These are phyloP conservation scores for Aspergillus vadensis DNA, from an alignment of 2,329 filamentous ascomycete species.

Conservation along the genomic window DNA sequence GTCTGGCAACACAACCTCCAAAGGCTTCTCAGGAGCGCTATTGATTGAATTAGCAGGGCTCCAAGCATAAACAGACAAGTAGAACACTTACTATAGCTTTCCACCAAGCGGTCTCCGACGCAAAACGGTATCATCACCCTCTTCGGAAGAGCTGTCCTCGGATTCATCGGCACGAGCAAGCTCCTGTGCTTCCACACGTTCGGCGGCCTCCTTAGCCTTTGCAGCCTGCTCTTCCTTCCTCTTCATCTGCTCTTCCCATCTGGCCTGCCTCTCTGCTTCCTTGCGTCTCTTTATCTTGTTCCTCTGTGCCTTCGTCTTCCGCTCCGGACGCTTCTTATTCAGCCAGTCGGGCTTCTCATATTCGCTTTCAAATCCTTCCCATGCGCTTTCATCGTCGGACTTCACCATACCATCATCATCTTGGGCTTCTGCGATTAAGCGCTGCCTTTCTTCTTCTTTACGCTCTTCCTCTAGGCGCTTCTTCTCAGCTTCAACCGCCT, in stretches of 20 bases:
- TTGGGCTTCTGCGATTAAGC: constrained; percentile 71
- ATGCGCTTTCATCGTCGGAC: constrained; percentile 87
- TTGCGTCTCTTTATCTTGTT: constrained; percentile 89
- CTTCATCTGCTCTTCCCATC: constrained; percentile 75
- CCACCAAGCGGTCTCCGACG: constrained; percentile 72
- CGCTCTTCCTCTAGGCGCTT: constrained; percentile 69
- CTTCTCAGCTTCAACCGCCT: constrained; percentile 76
- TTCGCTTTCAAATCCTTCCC: constrained; percentile 86
- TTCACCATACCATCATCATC: constrained; percentile 73
- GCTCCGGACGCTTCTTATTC: constrained; percentile 73
- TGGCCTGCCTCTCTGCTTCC: constrained; percentile 75
- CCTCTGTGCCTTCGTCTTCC: constrained; percentile 83
- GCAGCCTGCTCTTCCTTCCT: constrained; percentile 71
- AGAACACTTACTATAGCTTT: constrained; percentile 52
- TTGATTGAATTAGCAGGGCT: constrained; percentile 22
- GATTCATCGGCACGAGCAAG: constrained; percentile 47
- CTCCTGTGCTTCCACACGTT: constrained; percentile 49
- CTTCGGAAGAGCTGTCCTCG: constrained; percentile 45
- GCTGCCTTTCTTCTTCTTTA: constrained; percentile 66
- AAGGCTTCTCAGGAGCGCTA: constrained; percentile 67
- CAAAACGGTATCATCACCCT: constrained; percentile 65
- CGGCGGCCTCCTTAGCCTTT: constrained; percentile 69
- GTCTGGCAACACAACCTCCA: constrained; percentile 80
- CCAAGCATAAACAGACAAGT: background rate
- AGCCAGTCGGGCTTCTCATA: constrained; percentile 67